phyloP scores from a whole-genome alignment of 371 early-diverging fungal genomes.

The Mortierella sp. region DNA sequence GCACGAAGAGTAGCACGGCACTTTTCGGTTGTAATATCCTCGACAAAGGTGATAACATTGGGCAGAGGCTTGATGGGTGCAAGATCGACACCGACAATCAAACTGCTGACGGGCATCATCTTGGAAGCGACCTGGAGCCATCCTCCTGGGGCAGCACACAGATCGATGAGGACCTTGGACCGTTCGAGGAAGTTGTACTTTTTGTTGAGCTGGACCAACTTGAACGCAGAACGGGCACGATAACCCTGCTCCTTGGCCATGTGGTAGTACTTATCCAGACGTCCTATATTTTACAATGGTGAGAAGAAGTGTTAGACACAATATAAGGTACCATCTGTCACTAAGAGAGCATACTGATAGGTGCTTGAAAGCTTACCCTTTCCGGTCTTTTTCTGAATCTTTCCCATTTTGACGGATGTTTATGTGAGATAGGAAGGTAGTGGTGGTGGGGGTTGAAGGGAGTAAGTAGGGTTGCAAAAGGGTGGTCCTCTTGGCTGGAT shows the following conservation, averaged over 20 bases:
- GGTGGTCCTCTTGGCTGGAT: not conserved
- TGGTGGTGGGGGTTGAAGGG: not conserved
- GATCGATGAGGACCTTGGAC: slow-evolving; percentile 95
- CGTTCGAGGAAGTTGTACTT: slow-evolving; percentile 97
- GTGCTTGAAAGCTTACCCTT: slow-evolving; percentile 41
- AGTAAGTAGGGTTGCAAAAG: slow-evolving; percentile 8
- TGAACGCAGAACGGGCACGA: slow-evolving; percentile 99
- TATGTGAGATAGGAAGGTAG: slow-evolving; percentile 2
- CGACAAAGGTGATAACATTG: slow-evolving; percentile 95
- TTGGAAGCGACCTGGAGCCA: slow-evolving; percentile 99
- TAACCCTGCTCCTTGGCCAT: slow-evolving; percentile 99
- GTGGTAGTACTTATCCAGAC: slow-evolving; percentile 99
- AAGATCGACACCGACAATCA: slow-evolving; percentile 98
- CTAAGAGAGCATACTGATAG: not conserved
- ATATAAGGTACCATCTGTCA: not conserved
- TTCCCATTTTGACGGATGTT: slow-evolving; percentile 51
- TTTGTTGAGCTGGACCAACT: slow-evolving; percentile 99
- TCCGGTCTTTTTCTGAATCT: slow-evolving; percentile 60
- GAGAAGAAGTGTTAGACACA: not conserved
- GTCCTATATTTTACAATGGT: slow-evolving; percentile 66
- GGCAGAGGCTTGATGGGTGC: slow-evolving; percentile 98
- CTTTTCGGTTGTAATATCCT: slow-evolving; percentile 98
- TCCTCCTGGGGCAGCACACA: slow-evolving; percentile 99
- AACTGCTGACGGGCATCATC: slow-evolving; percentile 95
- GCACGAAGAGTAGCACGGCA: slow-evolving; percentile 89